A percentile compares a stretch with the other conserved stretches of the same genome.
These are phyloP conservation scores for Phylloporus sp. DNA, from an alignment of 1,284 basidiomycete species.

Conservation along the genomic window DNA sequence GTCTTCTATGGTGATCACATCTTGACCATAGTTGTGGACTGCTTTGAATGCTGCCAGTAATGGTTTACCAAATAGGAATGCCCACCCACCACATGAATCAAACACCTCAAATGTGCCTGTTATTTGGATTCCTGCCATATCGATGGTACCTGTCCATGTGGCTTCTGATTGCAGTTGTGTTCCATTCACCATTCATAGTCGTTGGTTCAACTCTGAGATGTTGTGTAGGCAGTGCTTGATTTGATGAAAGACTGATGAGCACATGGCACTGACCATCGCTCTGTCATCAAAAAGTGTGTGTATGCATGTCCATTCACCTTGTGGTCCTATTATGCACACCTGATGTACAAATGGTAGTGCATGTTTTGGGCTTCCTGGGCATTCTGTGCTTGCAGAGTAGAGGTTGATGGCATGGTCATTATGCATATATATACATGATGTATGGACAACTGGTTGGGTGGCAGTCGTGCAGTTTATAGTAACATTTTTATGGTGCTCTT, in stretches of 20 bases:
- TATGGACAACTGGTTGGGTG: background rate
- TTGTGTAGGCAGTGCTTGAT: background rate
- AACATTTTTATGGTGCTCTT: background rate
- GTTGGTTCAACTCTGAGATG: too few relatives aligned
- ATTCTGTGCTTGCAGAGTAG: background rate
- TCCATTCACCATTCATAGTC: too few relatives aligned
- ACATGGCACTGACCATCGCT: background rate
- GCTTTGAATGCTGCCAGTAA: too few relatives aligned
- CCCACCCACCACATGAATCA: too few relatives aligned
- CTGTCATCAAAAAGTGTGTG: background rate
- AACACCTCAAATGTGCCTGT: too few relatives aligned
- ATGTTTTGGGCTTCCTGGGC: background rate
- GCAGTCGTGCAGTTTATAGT: background rate
- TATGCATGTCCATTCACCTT: background rate
- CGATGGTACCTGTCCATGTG: too few relatives aligned
- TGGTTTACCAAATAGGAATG: too few relatives aligned
- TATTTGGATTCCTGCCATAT: too few relatives aligned
- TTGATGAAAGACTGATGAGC: background rate
- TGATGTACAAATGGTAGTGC: background rate
- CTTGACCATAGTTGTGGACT: too few relatives aligned
- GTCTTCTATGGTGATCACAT: too few relatives aligned
- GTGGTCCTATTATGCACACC: background rate
- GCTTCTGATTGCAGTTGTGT: too few relatives aligned
- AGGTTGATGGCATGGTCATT: background rate
- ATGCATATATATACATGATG: background rate